phyloP scores from a whole-genome alignment of 352 stramenopile genomes.

The Phytophthora brassicae region DNA sequence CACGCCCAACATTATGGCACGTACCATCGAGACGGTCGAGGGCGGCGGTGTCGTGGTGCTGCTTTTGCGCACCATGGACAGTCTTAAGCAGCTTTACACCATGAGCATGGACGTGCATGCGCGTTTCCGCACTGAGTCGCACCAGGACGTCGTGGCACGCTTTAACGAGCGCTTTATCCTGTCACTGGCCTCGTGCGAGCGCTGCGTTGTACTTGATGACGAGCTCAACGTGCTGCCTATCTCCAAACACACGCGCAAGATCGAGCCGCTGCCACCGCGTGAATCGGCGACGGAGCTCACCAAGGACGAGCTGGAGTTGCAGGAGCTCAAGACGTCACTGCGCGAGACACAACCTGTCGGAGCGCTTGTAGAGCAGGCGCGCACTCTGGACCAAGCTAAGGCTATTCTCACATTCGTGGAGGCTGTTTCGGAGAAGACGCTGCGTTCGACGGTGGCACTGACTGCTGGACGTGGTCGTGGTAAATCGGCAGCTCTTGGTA shows the following conservation, averaged over 20 bases:
- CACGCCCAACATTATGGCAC: slow-evolving; percentile 98
- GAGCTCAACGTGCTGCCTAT: slow-evolving; percentile 99
- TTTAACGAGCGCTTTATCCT: slow-evolving; percentile 99
- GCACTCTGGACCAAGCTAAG: slow-evolving; percentile 95
- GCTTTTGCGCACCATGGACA: slow-evolving; percentile 97
- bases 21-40: slow-evolving; percentile 99
- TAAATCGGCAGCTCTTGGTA: slow-evolving; percentile 98
- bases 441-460: slow-evolving; percentile 93
- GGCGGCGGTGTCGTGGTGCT: slow-evolving; percentile 97
- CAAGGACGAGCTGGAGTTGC: slow-evolving; percentile 89
- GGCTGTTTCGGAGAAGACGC: slow-evolving; percentile 96
- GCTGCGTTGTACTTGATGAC: slow-evolving; percentile 98
- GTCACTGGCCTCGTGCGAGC: slow-evolving; percentile 92
- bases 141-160: slow-evolving; percentile 94
- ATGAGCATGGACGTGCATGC: slow-evolving; percentile 98
- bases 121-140: slow-evolving; percentile 90
- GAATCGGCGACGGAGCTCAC: slow-evolving; percentile 58
- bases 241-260: slow-evolving; percentile 90
- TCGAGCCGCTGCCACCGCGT: slow-evolving; percentile 78
- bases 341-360: slow-evolving; percentile 95
- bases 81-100: slow-evolving; percentile 98
- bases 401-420: slow-evolving; percentile 98
- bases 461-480: slow-evolving; percentile 91
- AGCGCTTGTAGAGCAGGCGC: slow-evolving; percentile 93
- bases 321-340: slow-evolving; percentile 95